Percentiles rank a stretch among this genome's conserved stretches.
phyloP scores from a whole-genome alignment of 2,329 filamentous ascomycete species.

The Catunica adiposa region DNA sequence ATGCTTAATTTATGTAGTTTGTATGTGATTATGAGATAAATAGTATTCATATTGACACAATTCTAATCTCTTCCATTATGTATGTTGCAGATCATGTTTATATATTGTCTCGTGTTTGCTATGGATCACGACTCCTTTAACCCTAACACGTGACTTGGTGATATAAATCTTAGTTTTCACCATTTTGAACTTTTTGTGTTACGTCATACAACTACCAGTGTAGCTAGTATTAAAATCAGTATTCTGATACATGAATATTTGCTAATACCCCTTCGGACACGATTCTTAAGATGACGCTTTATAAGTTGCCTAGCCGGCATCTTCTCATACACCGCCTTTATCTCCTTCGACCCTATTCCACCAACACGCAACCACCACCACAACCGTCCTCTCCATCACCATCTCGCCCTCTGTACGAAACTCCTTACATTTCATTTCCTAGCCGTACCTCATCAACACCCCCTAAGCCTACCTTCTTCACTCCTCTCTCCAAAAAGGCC shows the following conservation, averaged over 20 bases:
- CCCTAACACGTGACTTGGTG: not conserved
- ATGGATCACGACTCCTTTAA: not conserved
- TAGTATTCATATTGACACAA: not conserved
- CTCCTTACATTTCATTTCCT: slow-evolving; percentile 8
- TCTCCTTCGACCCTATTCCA: no score
- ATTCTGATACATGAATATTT: no score
- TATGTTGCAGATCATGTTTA: not conserved
- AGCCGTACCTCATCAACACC: not conserved
- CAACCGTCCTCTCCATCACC: not conserved
- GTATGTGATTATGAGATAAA: not conserved
- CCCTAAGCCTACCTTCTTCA: not conserved
- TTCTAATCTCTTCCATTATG: not conserved
- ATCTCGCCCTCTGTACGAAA: slow-evolving; percentile 7
- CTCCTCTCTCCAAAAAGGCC: not conserved
- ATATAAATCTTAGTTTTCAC: not conserved
- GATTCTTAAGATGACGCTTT: no score
- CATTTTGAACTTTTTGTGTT: not conserved
- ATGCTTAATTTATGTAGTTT: not conserved
- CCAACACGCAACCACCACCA: no score
- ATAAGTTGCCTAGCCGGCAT: no score
- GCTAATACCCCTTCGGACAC: no score
- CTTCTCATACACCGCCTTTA: no score
- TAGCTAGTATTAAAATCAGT: no score
- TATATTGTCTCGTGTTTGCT: not conserved
- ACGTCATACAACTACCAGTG: not conserved